Evolutionary conservation across 306 rosid genomes (phyloP).

Genomic region (Datisca glomerata): DNA sequence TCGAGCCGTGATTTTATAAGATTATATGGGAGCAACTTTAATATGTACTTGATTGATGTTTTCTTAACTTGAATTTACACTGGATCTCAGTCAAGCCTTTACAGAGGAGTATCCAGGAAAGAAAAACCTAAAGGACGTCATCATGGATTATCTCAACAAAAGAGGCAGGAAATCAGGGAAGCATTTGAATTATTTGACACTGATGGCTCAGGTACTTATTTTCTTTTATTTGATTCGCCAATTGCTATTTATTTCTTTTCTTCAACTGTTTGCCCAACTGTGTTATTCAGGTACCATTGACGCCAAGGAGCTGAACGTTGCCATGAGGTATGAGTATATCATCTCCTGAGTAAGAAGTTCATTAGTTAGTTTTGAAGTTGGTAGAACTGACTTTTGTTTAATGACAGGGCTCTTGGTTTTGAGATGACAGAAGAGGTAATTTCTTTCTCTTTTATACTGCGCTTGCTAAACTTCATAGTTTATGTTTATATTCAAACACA

Average conservation of each 20-base stretch:
- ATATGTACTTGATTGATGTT: too few species aligned
- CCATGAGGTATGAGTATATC: conserved; percentile 65
- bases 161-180: conserved; percentile 81
- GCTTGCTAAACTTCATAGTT: too few species aligned
- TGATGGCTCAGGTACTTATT: conserved; percentile 68
- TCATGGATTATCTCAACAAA: conserved; percentile 51
- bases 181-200: conserved; percentile 90
- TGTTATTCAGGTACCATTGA: conserved; percentile 65
- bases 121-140: conserved; percentile 43
- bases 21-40: too few species aligned
- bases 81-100: conserved; percentile 36
- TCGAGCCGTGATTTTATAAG: too few species aligned
- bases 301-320: conserved; percentile 90
- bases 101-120: conserved; percentile 48
- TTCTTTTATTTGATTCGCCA: not conserved
- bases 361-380: conserved; percentile 9
- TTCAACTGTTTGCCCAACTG: conserved; percentile 8
- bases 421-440: conserved; percentile 98
- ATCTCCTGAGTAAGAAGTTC: conserved; percentile 1
- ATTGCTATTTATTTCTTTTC: not conserved
- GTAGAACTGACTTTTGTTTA: conserved; percentile 11
- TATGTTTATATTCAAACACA: too few species aligned
- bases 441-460: not conserved
- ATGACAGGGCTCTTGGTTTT: conserved; percentile 92
- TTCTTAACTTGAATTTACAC: too few species aligned